Conservation (phyloP, 768 basidiomycete species). For the Panellus pusillus region DNA sequence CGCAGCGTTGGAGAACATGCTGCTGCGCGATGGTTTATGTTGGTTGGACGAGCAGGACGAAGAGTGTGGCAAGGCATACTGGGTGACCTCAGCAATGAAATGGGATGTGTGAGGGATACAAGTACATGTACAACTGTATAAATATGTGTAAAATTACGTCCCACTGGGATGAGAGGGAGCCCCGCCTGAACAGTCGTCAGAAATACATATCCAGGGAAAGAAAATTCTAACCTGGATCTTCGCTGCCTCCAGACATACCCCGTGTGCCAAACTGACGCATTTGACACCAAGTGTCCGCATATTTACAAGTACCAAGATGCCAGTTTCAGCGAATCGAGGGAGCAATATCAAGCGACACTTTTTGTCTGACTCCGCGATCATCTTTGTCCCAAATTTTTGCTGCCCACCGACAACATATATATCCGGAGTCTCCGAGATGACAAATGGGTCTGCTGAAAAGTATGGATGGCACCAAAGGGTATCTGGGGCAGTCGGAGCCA, state of each 20-base stretch:
- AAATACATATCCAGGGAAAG: not conserved
- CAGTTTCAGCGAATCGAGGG: slow-evolving; percentile 79
- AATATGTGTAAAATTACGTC: not conserved
- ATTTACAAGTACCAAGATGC: slow-evolving; percentile 78
- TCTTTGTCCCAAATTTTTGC: slow-evolving; percentile 72
- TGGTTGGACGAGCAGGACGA: slow-evolving; percentile 95
- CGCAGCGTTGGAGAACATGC: slow-evolving; percentile 85
- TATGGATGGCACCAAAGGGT: slow-evolving; percentile 99
- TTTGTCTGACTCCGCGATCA: slow-evolving; percentile 47
- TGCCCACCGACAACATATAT: slow-evolving; percentile 94
- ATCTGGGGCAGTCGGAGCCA: slow-evolving; percentile 98
- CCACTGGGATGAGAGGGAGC: not conserved
- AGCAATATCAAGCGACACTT: slow-evolving; percentile 75
- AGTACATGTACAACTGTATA: not conserved
- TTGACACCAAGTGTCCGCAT: slow-evolving; percentile 72
- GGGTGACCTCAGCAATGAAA: slow-evolving; percentile 85
- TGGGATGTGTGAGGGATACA: slow-evolving; percentile 61
- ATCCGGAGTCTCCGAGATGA: slow-evolving; percentile 82
- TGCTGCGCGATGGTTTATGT: slow-evolving; percentile 85
- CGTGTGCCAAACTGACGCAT: slow-evolving; percentile 57
- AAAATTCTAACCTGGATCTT: slow-evolving; percentile 4
- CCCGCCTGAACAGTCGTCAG: not conserved
- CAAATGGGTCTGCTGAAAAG: slow-evolving; percentile 83
- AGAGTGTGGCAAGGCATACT: slow-evolving; percentile 65
- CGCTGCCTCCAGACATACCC: slow-evolving; percentile 35